Conservation (phyloP, 169 alveolate species). For the Toxoplasma gondii region DNA sequence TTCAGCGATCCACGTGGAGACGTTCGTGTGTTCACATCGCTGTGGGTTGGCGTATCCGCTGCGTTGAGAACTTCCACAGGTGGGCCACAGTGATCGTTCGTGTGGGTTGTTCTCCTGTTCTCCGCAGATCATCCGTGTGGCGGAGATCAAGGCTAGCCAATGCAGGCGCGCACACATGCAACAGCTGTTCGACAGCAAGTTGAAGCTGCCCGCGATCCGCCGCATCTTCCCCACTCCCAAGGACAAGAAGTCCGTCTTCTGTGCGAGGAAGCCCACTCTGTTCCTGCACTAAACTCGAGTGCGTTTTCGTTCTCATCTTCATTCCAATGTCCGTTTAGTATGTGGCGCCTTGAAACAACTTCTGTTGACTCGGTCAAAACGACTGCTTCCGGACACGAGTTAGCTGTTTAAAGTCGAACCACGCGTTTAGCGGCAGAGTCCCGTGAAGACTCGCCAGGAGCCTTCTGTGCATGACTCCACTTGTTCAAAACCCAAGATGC, state of each 20-base stretch:
- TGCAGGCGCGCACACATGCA: slow-evolving; percentile 70
- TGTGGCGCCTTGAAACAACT: background rate
- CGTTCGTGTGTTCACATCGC: too few species aligned
- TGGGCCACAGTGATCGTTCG: too few species aligned
- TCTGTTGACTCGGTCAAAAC: background rate
- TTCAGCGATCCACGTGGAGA: too few species aligned
- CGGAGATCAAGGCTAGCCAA: slow-evolving; percentile 59
- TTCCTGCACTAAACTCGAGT: slow-evolving; percentile 48
- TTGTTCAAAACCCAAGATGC: too few species aligned
- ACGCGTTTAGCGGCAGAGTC: background rate
- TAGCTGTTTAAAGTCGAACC: background rate
- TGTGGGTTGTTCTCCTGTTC: background rate
- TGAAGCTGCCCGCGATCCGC: slow-evolving; percentile 61
- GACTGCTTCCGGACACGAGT: background rate
- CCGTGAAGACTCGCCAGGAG: too few species aligned
- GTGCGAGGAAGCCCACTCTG: slow-evolving; percentile 55
- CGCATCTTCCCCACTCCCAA: slow-evolving; percentile 47
- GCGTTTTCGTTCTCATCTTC: background rate
- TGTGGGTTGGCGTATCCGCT: too few species aligned
- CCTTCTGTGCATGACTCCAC: too few species aligned
- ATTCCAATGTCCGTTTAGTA: background rate
- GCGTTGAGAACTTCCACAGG: too few species aligned
- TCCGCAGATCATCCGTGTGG: slow-evolving; percentile 67
- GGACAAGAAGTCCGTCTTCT: slow-evolving; percentile 40
- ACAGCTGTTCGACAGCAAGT: slow-evolving; percentile 57